Evolutionary conservation across 176 grass and related monocot genomes (phyloP), one percentile per base, ranked within the genome.

Genomic region (Tillandsia fasciculata): DNA sequence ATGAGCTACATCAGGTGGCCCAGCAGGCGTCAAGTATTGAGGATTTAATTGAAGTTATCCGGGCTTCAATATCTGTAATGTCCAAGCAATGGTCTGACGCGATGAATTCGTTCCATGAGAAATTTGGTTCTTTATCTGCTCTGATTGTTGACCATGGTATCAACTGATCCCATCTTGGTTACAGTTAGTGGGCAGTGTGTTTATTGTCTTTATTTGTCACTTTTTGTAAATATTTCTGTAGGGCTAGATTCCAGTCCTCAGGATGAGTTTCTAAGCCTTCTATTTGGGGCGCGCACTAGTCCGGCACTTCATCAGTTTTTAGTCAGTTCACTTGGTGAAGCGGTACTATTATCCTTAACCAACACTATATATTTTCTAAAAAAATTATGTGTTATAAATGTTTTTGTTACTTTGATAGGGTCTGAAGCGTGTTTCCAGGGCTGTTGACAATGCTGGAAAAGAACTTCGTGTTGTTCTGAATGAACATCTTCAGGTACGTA

Each of bases 11-110:
- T 87, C 92, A 96, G 81, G 86, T 96, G 73, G 85, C 92, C 48
- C 92, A 89, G 58, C 92, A 92, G 89, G 92, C 92, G 59, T 96
- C 88, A 79, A 96, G 80, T 83, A 96, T 96, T 80, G 88, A 89
- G 82, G 92, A 96, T 92, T 68, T 96, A 70, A 66, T 90, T 23
- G 86, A 96, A 88, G 92, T 92, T 58, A 81, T 83, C 10, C 83
- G 86, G 27, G 75, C 81, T 69, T 96, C 92, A 51, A 68, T 96
- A 79, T 89, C 83, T 50, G 80, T 96, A 79, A 89, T 96, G 82
- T 91, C 83, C 51, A 92, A 96, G 77, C 92, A 92, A 72, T 96
- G 92, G 92, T 78, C 79, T 20, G 87, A 80, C 80, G 80, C 88
- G 54, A 90, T 92, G 86, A 84, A 74, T 69, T 85, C 85, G 29